phyloP scores from a whole-genome alignment of 139 green algal genomes.

The Picochlorum sp. region DNA sequence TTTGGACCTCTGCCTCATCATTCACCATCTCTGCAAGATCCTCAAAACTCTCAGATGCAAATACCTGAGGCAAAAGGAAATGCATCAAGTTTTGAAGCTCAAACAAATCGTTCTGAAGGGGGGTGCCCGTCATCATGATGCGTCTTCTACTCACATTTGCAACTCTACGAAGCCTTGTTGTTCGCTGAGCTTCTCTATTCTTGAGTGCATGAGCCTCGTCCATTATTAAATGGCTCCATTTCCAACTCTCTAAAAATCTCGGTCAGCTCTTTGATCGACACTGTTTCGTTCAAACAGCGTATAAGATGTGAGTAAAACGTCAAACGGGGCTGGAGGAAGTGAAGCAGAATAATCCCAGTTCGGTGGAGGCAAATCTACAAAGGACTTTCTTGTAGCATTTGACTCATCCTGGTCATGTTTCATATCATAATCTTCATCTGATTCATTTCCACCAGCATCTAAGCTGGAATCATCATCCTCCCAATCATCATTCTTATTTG shows the following conservation, averaged over 20 bases:
- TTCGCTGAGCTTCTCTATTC: constrained; percentile 51
- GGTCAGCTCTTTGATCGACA: constrained; percentile 25
- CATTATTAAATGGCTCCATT: constrained; percentile 62
- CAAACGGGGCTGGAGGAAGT: constrained; percentile 45
- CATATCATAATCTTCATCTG: constrained; percentile 12
- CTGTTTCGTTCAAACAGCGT: constrained; percentile 80
- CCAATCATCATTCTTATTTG: constrained; percentile 20
- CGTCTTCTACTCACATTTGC: constrained; percentile 44
- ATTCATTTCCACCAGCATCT: constrained; percentile 1
- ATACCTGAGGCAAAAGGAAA: constrained; percentile 81
- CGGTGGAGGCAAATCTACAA: constrained; percentile 9
- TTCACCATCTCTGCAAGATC: constrained; percentile 28
- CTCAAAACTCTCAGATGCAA: constrained; percentile 32
- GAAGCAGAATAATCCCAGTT: constrained; percentile 19
- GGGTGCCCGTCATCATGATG: constrained; percentile 81
- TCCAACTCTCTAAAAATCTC: constrained; percentile 43
- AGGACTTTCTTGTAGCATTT: not conserved
- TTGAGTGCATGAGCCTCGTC: constrained; percentile 90
- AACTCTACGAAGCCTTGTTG: constrained; percentile 33
- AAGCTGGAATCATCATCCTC: constrained; percentile 16
- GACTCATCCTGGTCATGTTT: not conserved
- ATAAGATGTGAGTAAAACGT: constrained; percentile 86
- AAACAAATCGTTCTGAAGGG: constrained; percentile 82
- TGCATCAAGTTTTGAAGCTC: constrained; percentile 84
- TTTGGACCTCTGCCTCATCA: constrained; percentile 29